Conservation (phyloP, 2,329 filamentous ascomycete species). For the Rutstroemia sydowiana region DNA sequence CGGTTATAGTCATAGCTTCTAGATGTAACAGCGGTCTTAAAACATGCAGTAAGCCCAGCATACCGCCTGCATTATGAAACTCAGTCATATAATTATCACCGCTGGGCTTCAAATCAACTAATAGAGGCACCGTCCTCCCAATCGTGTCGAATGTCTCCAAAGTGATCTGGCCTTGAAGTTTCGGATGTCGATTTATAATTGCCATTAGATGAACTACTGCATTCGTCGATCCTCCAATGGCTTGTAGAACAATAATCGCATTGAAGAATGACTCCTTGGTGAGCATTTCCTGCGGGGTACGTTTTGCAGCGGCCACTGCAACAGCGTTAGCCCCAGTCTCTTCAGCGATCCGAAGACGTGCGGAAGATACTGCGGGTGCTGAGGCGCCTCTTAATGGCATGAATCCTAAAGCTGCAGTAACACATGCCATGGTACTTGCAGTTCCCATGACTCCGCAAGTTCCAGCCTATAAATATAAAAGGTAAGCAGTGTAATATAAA, state of each 20-base stretch:
- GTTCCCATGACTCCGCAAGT: conserved; percentile 53
- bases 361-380: conserved; percentile 45
- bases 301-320: conserved; percentile 29
- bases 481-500: not conserved
- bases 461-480: conserved; percentile 26
- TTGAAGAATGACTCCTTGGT: conserved; percentile 66
- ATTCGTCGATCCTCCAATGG: conserved; percentile 63
- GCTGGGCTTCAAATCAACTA: conserved; percentile 66
- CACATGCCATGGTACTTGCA: conserved; percentile 49
- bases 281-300: conserved; percentile 52
- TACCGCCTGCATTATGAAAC: conserved; percentile 77
- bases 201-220: conserved; percentile 65
- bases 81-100: conserved; percentile 86
- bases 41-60: conserved; percentile 78
- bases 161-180: conserved; percentile 51
- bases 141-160: conserved; percentile 36
- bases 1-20: conserved; percentile 72
- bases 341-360: conserved; percentile 42
- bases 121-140: conserved; percentile 63
- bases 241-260: conserved; percentile 68
- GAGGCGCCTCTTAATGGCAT: conserved; percentile 46
- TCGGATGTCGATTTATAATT: conserved; percentile 46
- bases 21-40: conserved; percentile 78
- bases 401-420: conserved; percentile 44
- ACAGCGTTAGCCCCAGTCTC: conserved; percentile 45